phyloP scores from a whole-genome alignment of 2,329 filamentous ascomycete genomes.

The Tolypocladium cylindrosporum region DNA sequence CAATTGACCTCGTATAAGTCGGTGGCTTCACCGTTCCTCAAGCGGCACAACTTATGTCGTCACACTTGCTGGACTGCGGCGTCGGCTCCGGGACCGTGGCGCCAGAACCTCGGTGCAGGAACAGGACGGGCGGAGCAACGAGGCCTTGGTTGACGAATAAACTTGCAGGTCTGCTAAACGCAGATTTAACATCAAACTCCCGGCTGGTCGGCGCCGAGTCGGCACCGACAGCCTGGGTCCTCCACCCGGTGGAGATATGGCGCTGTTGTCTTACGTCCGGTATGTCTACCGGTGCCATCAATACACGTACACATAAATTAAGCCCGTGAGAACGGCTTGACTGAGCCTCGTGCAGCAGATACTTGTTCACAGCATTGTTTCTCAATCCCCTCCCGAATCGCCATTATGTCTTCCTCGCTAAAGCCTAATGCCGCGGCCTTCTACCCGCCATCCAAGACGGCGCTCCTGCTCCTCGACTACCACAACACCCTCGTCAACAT shows the following conservation, averaged over 20 bases:
- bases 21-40: neutral
- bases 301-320: neutral
- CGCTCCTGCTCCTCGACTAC: conserved; percentile 7
- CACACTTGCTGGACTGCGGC: neutral
- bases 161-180: neutral
- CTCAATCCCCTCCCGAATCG: neutral
- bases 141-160: too few relatives aligned
- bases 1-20: neutral
- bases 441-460: conserved; percentile 4
- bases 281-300: neutral
- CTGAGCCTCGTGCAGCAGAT: too few relatives aligned
- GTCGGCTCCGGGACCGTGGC: neutral
- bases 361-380: neutral
- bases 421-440: neutral
- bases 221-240: neutral
- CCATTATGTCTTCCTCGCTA: neutral
- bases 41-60: neutral
- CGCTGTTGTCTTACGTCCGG: neutral
- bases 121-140: neutral
- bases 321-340: neutral
- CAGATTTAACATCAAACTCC: neutral
- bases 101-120: neutral
- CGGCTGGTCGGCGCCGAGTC: neutral
- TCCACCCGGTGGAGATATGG: neutral
- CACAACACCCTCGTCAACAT: conserved; percentile 5